Base-by-base conservation (phyloP, 2,329 filamentous ascomycete species). In the Aspergillus quadricinctus region DNA sequence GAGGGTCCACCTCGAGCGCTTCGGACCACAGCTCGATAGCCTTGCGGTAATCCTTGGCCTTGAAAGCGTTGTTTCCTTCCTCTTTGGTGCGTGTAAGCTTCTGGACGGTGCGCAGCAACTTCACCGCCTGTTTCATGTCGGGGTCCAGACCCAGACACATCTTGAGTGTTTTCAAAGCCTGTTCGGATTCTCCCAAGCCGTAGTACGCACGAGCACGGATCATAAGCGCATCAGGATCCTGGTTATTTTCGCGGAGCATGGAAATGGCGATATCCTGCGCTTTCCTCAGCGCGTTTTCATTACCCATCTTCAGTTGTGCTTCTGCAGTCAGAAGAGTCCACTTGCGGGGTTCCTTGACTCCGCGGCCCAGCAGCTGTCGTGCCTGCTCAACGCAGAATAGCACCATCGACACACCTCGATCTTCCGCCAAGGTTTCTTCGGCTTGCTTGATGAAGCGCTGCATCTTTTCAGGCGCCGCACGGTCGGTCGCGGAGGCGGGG, bases 291-390 rank as follows among this genome's bases (percentile, higher is more conserved):
- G 91, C 87, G 75, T 97, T 97, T 57, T 87, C 83, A 59, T 90
- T 92, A 57, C 89, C 91, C 87, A 97, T 95, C 78, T 92, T 93
- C 59, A 99, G 77, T 69, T 95, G 90, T 9, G 93, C 93, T 75
- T 96, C 90, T 57, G 90, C 93, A 37, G 90, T 86, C 86, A 99
- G 88, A 59, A 97, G 79, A 70, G 89, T 89, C 94, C 94, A 99
- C 76, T 94, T 94, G 70, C 93, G 86, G 40, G 94, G 94, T 75
- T 88, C 89, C 66, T 83, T 81, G 23, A 91, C 90, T n/a, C 85
- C 83, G 10, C 79, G 67, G 10, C 90, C 92, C 4, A 99, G 82
- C 3, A 87, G 83, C 68, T 88, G 87, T 71, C 94, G 90, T 8
- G 94, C 94, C 76, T 94, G 88, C 66, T 97, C 92, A 43, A 99